A percentile compares a stretch with the other conserved stretches of the same genome.
Evolutionary conservation across 257 asterid genomes (phyloP).

Genomic region (Primulina huaijiensis): DNA sequence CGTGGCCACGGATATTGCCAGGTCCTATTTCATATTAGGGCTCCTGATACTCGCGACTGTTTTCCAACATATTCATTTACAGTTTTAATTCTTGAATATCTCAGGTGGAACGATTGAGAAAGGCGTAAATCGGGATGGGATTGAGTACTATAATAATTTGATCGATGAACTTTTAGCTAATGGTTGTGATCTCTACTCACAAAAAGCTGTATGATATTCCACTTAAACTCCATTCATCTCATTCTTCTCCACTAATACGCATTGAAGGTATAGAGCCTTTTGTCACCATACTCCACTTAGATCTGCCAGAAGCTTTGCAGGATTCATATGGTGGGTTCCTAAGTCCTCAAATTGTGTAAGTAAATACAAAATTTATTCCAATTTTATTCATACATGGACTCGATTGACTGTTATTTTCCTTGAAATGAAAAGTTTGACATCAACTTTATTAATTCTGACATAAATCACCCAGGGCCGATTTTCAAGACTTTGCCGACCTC

Average conservation of each 20-base stretch:
- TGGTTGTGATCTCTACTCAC: conserved; percentile 25
- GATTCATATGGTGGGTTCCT: conserved; percentile 60
- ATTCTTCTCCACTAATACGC: not conserved
- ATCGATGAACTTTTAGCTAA: conserved; percentile 38
- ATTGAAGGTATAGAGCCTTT: conserved; percentile 51
- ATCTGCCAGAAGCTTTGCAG: conserved; percentile 52
- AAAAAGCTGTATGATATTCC: not conserved
- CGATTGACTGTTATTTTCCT: not conserved
- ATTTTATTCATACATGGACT: not conserved
- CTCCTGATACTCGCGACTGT: not conserved
- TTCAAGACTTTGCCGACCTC: conserved; percentile 37
- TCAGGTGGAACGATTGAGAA: conserved; percentile 37
- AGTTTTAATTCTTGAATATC: not conserved
- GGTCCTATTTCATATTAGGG: conserved; percentile 20
- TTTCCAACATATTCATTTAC: not conserved
- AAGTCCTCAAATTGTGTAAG: conserved; percentile 53
- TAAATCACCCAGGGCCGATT: conserved; percentile 35
- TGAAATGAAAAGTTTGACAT: not conserved
- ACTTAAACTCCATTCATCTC: not conserved
- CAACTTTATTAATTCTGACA: no score
- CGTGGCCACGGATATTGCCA: conserved; percentile 58
- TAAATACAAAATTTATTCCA: not conserved
- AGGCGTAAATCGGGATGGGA: conserved; percentile 38
- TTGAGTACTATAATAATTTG: conserved; percentile 38
- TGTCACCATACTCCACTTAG: conserved; percentile 50